Percentiles rank a stretch among this genome's conserved stretches.
Evolutionary conservation across 1,284 basidiomycete genomes (phyloP).

Genomic region (Malassezia caprae): DNA sequence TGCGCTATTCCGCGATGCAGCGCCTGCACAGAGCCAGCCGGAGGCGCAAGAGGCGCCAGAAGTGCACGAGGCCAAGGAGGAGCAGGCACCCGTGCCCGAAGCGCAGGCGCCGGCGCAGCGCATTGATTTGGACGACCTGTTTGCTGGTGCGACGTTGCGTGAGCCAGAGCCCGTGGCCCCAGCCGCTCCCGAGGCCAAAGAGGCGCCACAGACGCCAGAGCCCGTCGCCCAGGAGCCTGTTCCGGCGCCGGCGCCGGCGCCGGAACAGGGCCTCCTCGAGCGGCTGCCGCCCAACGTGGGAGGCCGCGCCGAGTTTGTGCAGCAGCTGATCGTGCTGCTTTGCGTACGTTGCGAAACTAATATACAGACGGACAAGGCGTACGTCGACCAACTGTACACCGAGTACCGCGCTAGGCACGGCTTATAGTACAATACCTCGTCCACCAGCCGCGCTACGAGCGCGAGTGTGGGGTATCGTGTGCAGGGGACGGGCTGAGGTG

Average conservation of each 20-base stretch:
- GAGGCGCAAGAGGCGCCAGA: neutral
- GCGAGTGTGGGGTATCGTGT: neutral
- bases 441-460: neutral
- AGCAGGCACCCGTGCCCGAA: neutral
- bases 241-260: neutral
- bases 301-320: conserved; percentile 14
- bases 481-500: neutral
- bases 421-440: neutral
- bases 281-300: conserved; percentile 34
- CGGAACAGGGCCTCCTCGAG: conserved; percentile 19
- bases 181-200: neutral
- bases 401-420: conserved; percentile 19
- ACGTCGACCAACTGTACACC: conserved; percentile 31
- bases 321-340: conserved; percentile 5
- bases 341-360: neutral
- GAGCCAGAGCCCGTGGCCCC: neutral
- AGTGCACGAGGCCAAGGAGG: neutral
- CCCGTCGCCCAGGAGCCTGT: neutral
- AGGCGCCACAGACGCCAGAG: neutral
- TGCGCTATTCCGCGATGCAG: conserved; percentile 13
- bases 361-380: conserved; percentile 31
- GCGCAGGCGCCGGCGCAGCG: neutral
- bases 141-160: conserved; percentile 10
- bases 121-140: conserved; percentile 23
- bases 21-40: neutral